Evolutionary conservation across 805 yeast species (phyloP), one percentile per base, ranked within the genome.

Genomic region (Yamadazyma tumulicola): DNA sequence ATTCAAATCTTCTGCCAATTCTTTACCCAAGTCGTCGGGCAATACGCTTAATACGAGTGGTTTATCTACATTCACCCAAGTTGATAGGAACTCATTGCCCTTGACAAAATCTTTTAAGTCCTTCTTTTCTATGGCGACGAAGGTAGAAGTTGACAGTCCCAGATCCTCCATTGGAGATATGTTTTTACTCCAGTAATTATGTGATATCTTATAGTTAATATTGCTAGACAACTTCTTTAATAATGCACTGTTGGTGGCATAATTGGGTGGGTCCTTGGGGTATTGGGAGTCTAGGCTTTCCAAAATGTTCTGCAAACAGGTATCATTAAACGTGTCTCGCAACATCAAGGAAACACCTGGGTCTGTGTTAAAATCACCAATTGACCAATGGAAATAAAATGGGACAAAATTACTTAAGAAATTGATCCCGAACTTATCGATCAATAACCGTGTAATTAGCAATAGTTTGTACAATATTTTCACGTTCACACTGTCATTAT

Each of bases 391-490:
- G 36, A 59, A 59, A 41, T 72, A 66, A 42, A 63, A 70, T 3
- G 76, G 70, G 3, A 74, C 38, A 31, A 64, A 67, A 41, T 72
- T 71, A 39, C 54, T 61, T 15, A 71, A 46, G 17, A 72, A 65
- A 44, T 74, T 75, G 31, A 73, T 52, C 1, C 80, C 81, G 34
- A 64, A 64, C 18, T 56, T 57, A 8, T 47, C 37, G 14, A 57
- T 37, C 19, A 67, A 38, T 26, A 42, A 46, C 20, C 50, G 48
- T 12, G 63, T 37, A 15, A 55, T 44, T 4, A 43, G 49, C 3
- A 53, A 42, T 18, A 46, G 32, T 48, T 41, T 8, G 41, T 47
- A 4, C 13, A 55, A 47, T 19, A 61, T 42, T 29, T 54, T 56
- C 3, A 51, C 41, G 32, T 55, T 48, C 7, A 52, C 45, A 13